Conservation (phyloP, 306 rosid species). For the Abrus precatorius region DNA sequence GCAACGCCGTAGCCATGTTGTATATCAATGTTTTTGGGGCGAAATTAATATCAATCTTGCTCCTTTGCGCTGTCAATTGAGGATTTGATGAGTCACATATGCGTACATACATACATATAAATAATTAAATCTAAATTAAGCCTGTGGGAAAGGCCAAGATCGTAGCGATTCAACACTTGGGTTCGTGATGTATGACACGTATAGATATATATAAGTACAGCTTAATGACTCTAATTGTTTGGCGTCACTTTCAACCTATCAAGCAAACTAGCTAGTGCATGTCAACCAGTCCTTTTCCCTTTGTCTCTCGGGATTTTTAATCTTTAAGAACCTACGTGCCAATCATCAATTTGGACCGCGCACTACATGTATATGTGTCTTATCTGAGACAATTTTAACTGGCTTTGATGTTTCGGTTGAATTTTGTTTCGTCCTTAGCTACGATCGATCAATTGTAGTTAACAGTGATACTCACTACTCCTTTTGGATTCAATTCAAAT, state of each 20-base stretch:
- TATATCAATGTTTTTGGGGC: conserved; percentile 52
- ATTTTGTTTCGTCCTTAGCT: conserved; percentile 47
- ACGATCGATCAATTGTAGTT: neutral
- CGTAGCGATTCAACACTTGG: conserved; percentile 1
- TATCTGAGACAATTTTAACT: conserved; percentile 52
- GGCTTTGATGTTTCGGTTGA: conserved; percentile 56
- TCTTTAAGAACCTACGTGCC: conserved; percentile 44
- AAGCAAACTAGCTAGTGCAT: conserved; percentile 52
- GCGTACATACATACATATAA: no score
- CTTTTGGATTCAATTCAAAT: conserved; percentile 22
- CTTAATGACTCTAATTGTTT: conserved; percentile 28
- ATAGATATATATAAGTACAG: neutral
- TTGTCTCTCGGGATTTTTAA: conserved; percentile 43
- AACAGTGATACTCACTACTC: neutral
- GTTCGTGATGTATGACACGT: conserved; percentile 46
- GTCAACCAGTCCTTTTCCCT: conserved; percentile 48
- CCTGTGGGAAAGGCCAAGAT: conserved; percentile 12
- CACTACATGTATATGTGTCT: conserved; percentile 51
- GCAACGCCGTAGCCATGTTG: conserved; percentile 43
- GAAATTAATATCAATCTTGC: conserved; percentile 40
- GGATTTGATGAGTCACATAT: neutral
- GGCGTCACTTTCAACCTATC: conserved; percentile 49
- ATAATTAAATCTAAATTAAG: neutral
- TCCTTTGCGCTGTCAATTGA: neutral
- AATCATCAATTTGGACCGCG: conserved; percentile 50